These are phyloP conservation scores for Tetrahymena malaccensis DNA, from an alignment of 73 alveolate genomes.

Conservation along the genomic window DNA sequence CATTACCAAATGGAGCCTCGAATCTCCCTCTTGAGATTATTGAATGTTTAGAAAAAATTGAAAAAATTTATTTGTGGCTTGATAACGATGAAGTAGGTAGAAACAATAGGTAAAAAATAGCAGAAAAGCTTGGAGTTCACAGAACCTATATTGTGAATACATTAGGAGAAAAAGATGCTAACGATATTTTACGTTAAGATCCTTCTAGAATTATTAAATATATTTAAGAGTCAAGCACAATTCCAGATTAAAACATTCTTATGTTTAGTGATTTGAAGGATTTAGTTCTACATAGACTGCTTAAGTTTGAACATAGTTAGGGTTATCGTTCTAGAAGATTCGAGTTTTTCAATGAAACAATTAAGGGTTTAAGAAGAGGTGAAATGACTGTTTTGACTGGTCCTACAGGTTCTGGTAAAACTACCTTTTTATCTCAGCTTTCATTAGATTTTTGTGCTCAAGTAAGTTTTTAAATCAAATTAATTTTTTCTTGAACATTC, in stretches of 20 bases:
- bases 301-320: slow-evolving; percentile 31
- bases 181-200: slow-evolving; percentile 53
- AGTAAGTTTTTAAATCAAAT: neutral
- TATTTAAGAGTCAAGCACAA: slow-evolving; percentile 26
- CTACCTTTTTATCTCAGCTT: slow-evolving; percentile 71
- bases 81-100: slow-evolving; percentile 73
- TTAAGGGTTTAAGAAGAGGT: slow-evolving; percentile 82
- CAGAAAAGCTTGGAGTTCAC: slow-evolving; percentile 52
- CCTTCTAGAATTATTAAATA: slow-evolving; percentile 18
- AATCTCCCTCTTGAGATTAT: slow-evolving; percentile 65
- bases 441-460: slow-evolving; percentile 63
- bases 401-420: slow-evolving; percentile 88
- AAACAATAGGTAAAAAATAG: slow-evolving; percentile 48
- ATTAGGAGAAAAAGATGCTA: slow-evolving; percentile 58
- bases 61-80: slow-evolving; percentile 70
- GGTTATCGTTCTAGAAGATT: slow-evolving; percentile 53
- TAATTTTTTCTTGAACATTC: neutral
- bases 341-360: slow-evolving; percentile 47
- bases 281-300: slow-evolving; percentile 11
- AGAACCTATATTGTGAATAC: slow-evolving; percentile 61
- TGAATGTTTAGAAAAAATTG: slow-evolving; percentile 68
- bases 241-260: slow-evolving; percentile 52
- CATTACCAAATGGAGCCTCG: slow-evolving; percentile 82
- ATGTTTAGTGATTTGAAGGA: slow-evolving; percentile 48
- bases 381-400: slow-evolving; percentile 83